Evolutionary conservation across 1,139 yeast genomes (phyloP).

Genomic region (Kurtzmaniella quercitrusa): DNA sequence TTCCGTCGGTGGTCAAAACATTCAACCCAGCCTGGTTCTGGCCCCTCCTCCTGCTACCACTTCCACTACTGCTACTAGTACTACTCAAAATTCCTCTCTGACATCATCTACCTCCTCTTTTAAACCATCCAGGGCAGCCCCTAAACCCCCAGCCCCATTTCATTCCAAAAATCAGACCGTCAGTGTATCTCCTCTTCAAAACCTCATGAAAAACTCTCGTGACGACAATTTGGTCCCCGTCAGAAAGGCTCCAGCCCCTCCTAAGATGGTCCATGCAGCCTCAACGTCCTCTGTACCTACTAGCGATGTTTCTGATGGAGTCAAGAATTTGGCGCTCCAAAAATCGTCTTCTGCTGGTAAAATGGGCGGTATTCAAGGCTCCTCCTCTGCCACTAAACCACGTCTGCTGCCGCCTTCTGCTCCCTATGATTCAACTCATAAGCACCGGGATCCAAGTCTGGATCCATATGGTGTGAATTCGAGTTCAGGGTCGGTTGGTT

Average conservation of each 20-base stretch:
- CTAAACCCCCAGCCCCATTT: slow-evolving; percentile 43
- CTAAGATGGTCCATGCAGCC: slow-evolving; percentile 24
- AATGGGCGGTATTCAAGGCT: slow-evolving; percentile 5
- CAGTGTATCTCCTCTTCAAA: slow-evolving; percentile 30
- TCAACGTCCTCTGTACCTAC: slow-evolving; percentile 27
- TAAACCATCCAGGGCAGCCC: slow-evolving; percentile 41
- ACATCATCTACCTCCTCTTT: slow-evolving; percentile 11
- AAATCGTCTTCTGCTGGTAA: slow-evolving; percentile 6
- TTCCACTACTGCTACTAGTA: too few relatives aligned
- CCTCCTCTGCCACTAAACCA: slow-evolving; percentile 3
- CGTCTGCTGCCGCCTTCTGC: background rate
- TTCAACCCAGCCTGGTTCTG: background rate
- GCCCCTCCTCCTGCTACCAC: too few relatives aligned
- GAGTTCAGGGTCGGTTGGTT: background rate
- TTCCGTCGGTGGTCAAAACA: too few relatives aligned
- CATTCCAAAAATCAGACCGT: slow-evolving; percentile 17
- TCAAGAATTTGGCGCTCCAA: slow-evolving; percentile 6
- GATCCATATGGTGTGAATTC: slow-evolving; percentile 3
- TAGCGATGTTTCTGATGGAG: slow-evolving; percentile 18
- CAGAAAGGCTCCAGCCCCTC: slow-evolving; percentile 57
- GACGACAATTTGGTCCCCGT: slow-evolving; percentile 39
- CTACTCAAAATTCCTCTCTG: background rate
- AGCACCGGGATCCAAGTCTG: slow-evolving; percentile 10
- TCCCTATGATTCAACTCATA: slow-evolving; percentile 5
- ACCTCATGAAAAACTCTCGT: slow-evolving; percentile 19